Conservation (phyloP, 192 early-diverging fungal species). For the Dimargaris verticillata region DNA sequence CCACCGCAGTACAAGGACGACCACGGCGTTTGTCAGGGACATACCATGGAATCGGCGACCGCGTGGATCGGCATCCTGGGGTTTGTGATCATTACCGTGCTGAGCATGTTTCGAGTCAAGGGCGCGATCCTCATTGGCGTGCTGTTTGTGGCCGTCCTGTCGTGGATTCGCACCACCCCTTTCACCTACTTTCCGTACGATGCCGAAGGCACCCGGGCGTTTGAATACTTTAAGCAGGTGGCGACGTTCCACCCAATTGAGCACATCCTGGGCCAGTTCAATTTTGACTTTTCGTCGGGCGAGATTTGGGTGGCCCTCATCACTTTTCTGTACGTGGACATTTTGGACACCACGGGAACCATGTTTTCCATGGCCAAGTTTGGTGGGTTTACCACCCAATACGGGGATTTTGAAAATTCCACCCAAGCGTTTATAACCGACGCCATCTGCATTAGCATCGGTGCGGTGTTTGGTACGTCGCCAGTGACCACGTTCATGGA, state of each 20-base stretch:
- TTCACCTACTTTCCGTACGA: constrained; percentile 69
- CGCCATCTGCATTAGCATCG: constrained; percentile 44
- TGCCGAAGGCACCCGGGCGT: constrained; percentile 34
- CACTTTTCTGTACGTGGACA: constrained; percentile 75
- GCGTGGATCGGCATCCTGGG: constrained; percentile 59
- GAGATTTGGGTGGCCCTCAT: constrained; percentile 68
- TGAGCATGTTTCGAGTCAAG: constrained; percentile 45
- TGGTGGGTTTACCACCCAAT: constrained; percentile 56
- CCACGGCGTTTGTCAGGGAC: constrained; percentile 35
- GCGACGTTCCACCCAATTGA: constrained; percentile 46
- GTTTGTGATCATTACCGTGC: constrained; percentile 45
- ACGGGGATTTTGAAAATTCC: constrained; percentile 66
- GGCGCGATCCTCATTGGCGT: constrained; percentile 60
- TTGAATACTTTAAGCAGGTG: constrained; percentile 55
- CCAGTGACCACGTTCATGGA: constrained; percentile 69
- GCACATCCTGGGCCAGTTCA: constrained; percentile 35
- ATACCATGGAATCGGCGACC: constrained; percentile 42
- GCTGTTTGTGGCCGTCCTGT: constrained; percentile 46
- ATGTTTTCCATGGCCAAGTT: constrained; percentile 74
- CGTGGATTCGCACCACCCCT: constrained; percentile 47
- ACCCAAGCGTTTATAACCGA: constrained; percentile 58
- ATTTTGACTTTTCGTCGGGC: constrained; percentile 39
- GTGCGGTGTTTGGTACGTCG: constrained; percentile 53
- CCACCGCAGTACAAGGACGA: constrained; percentile 33
- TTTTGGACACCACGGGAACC: constrained; percentile 72